A percentile compares a stretch with the other conserved stretches of the same genome.
Conservation (phyloP, 768 basidiomycete genomes). For the Russula brevipes region DNA sequence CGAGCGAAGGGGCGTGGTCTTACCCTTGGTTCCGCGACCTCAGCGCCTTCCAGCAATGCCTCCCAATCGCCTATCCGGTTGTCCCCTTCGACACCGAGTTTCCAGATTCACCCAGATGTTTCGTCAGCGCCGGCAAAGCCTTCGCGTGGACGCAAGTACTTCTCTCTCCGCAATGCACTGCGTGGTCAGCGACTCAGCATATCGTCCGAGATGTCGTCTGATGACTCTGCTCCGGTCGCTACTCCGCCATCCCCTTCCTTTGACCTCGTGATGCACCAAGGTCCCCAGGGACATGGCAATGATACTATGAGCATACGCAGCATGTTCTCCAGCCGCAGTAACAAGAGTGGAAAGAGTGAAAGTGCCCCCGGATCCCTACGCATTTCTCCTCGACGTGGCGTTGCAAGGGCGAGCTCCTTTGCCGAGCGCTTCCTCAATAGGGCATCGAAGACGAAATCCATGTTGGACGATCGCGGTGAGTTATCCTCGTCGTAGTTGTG, state of each 20-base stretch:
- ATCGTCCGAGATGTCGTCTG: slow-evolving; percentile 59
- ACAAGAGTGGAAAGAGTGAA: slow-evolving; percentile 20
- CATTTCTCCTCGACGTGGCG: slow-evolving; percentile 23
- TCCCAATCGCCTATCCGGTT: slow-evolving; percentile 11
- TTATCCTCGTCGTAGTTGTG: not conserved
- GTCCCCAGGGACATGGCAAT: slow-evolving; percentile 16
- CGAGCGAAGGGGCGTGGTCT: slow-evolving; percentile 18
- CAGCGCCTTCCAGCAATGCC: not conserved
- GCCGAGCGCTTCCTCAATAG: slow-evolving; percentile 23
- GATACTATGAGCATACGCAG: slow-evolving; percentile 29
- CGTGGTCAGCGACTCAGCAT: slow-evolving; percentile 51
- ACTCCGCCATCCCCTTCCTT: slow-evolving; percentile 49
- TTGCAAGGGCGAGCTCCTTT: slow-evolving; percentile 25
- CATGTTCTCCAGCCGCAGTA: slow-evolving; percentile 22
- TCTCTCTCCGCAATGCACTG: slow-evolving; percentile 40
- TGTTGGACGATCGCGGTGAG: slow-evolving; percentile 23
- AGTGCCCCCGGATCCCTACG: slow-evolving; percentile 16
- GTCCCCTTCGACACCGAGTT: slow-evolving; percentile 19
- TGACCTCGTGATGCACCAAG: slow-evolving; percentile 23
- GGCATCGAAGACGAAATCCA: slow-evolving; percentile 22
- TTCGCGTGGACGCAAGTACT: slow-evolving; percentile 20
- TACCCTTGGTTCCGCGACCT: slow-evolving; percentile 4
- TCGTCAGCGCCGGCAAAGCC: slow-evolving; percentile 48
- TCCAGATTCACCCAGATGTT: slow-evolving; percentile 27
- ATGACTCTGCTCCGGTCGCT: slow-evolving; percentile 57